A percentile compares a stretch with the other conserved stretches of the same genome.
Evolutionary conservation across 2,329 filamentous ascomycete species (phyloP).

Genomic region (Pseudogymnoascus verrucosus): DNA sequence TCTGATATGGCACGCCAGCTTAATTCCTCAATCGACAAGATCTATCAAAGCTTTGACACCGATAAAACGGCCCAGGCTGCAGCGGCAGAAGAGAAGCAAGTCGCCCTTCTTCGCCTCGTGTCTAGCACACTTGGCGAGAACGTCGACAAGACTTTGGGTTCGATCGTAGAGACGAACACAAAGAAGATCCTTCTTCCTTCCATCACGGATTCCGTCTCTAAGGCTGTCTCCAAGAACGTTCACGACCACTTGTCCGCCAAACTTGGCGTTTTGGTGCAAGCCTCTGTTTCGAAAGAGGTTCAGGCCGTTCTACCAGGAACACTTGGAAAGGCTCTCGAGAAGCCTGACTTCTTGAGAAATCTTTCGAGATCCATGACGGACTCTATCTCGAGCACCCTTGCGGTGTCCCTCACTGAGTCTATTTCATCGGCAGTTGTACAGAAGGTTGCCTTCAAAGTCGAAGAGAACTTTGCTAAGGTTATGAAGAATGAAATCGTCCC

Average conservation of each 20-base stretch:
- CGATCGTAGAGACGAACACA: slow-evolving; percentile 54
- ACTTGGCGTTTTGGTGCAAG: slow-evolving; percentile 33
- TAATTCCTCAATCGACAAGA: slow-evolving; percentile 49
- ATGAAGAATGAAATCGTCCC: slow-evolving; percentile 59
- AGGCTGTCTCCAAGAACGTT: slow-evolving; percentile 64
- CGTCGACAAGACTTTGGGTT: slow-evolving; percentile 41
- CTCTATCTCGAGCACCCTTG: background rate
- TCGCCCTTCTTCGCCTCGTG: slow-evolving; percentile 59
- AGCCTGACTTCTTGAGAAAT: slow-evolving; percentile 56
- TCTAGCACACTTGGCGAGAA: slow-evolving; percentile 63
- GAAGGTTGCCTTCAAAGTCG: slow-evolving; percentile 58
- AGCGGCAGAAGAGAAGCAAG: slow-evolving; percentile 56
- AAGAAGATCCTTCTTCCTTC: slow-evolving; percentile 68
- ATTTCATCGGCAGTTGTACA: slow-evolving; percentile 66
- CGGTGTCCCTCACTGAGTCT: slow-evolving; percentile 30
- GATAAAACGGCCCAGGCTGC: slow-evolving; percentile 60
- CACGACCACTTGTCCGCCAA: slow-evolving; percentile 58
- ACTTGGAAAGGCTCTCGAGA: slow-evolving; percentile 61
- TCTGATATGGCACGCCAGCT: slow-evolving; percentile 43
- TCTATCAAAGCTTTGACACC: slow-evolving; percentile 56
- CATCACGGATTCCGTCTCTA: slow-evolving; percentile 58
- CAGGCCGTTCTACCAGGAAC: slow-evolving; percentile 60
- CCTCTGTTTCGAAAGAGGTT: slow-evolving; percentile 52
- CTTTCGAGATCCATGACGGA: slow-evolving; percentile 3
- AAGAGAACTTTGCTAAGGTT: slow-evolving; percentile 56